Evolutionary conservation across 2,329 filamentous ascomycete species (phyloP).

Genomic region (Ophiostoma sp.): DNA sequence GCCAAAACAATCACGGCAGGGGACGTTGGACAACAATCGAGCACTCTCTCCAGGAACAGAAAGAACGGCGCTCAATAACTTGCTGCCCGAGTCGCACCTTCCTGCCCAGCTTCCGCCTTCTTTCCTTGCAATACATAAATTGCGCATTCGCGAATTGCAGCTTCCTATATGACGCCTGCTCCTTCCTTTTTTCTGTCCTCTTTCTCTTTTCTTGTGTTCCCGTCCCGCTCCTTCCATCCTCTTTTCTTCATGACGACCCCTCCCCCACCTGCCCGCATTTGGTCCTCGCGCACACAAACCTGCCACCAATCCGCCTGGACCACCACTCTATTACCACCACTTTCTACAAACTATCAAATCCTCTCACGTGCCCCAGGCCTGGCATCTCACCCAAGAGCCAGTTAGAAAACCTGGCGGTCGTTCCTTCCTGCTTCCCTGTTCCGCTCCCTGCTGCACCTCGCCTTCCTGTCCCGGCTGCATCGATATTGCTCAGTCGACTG

Average conservation of each 20-base stretch:
- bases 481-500: background rate
- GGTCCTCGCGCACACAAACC: slow-evolving; percentile 1
- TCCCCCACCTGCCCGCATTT: slow-evolving; percentile 27
- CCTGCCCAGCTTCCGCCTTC: background rate
- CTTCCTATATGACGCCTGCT: background rate
- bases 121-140: background rate
- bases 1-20: background rate
- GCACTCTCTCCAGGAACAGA: background rate
- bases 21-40: slow-evolving; percentile 7
- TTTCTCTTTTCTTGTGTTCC: background rate
- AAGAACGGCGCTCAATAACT: background rate
- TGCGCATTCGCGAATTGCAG: background rate
- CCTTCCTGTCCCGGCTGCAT: background rate
- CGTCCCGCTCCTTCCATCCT: slow-evolving; percentile 3
- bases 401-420: slow-evolving; percentile 9
- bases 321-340: background rate
- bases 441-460: slow-evolving; percentile 4
- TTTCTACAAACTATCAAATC: background rate
- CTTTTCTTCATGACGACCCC: slow-evolving; percentile 22
- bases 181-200: slow-evolving; percentile 4
- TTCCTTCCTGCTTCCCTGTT: background rate
- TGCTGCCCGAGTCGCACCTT: slow-evolving; percentile 9
- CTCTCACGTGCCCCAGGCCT: slow-evolving; percentile 3
- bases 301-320: background rate
- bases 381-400: slow-evolving; percentile 4